Evolutionary conservation across 768 basidiomycete species (phyloP).

Genomic region (Pholiota conissans): DNA sequence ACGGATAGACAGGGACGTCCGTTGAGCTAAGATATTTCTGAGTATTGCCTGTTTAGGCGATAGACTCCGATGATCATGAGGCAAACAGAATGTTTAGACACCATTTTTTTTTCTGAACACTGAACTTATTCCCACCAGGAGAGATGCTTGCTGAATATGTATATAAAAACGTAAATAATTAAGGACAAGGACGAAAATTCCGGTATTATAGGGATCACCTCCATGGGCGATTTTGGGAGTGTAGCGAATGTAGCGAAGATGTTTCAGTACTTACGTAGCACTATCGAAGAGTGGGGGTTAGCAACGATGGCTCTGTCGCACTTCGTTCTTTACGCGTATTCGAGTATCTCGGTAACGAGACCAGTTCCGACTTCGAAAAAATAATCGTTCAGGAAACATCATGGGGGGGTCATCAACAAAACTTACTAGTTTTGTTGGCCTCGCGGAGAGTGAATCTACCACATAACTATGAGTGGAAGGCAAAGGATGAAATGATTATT

Average conservation of each 20-base stretch:
- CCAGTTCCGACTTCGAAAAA: constrained; percentile 80
- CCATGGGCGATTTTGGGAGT: not conserved
- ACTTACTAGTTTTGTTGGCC: constrained; percentile 88
- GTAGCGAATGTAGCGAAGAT: not conserved
- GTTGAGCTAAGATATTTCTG: constrained; percentile 16
- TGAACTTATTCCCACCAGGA: not conserved
- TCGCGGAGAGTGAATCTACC: constrained; percentile 86
- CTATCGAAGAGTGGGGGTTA: constrained; percentile 20
- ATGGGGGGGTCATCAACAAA: not conserved
- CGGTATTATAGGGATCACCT: constrained; percentile 10
- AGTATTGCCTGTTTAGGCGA: constrained; percentile 20
- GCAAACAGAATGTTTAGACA: constrained; percentile 4
- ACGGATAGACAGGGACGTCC: not conserved
- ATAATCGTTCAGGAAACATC: constrained; percentile 7
- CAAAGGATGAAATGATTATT: not conserved
- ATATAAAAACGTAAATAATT: constrained; percentile 14
- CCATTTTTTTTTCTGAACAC: not conserved
- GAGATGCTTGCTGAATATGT: not conserved
- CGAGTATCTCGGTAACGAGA: constrained; percentile 84
- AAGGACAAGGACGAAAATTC: constrained; percentile 8
- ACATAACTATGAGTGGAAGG: constrained; percentile 8
- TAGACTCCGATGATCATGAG: not conserved
- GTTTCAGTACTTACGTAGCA: constrained; percentile 7
- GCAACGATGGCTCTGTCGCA: not conserved
- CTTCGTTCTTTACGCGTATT: constrained; percentile 24